Base-by-base conservation (phyloP, 805 yeast genomes). In the Teunomyces kruisii region DNA sequence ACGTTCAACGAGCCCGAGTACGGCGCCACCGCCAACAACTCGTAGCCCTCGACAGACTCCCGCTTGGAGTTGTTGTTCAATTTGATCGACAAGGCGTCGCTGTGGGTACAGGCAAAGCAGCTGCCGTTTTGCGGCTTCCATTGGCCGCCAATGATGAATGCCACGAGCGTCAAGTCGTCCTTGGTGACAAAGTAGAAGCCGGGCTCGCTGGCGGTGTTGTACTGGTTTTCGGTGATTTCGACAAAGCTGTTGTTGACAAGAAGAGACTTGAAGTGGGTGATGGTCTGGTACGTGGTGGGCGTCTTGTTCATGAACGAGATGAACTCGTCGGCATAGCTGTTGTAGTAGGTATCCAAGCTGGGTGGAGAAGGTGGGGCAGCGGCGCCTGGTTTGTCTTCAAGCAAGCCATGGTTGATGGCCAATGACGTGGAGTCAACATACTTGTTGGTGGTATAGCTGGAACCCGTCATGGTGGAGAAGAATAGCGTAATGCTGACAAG, bases 211-310 rank as follows among this genome's bases (percentile, higher is more conserved):
- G 27, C 36, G 10, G 16, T 27, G 26, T 55, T 42, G 3, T 48
- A 26, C 7, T 55, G 48, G 10, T 55, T 56, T 31, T 68, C 72
- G 1, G 59, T 44, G 5, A 62, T 17, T 30, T 58, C 59, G 6
- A 38, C 47, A 52, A 69, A 71, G 4, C 71, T 73, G 24, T 60
- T 52, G 14, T 45, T 42, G 6, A 49, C 47, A 7, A 72, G 52
- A 3, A 61, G 40, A 2, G 47, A 35, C 33, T 55, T 49, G 45
- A 68, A 61, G 45, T 58, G 55, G 2, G 45, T 37, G 6, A 67
- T 51, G 5, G 61, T 70, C 53, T 72, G 77, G 48, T 56, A 67
- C 2, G 74, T 69, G 3, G 77, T 70, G n/a, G 77, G 76, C 42
- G 66, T 65, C n/a, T 50, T 41, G 41, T 67, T 54, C 39, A 72